Evolutionary conservation across 2,329 filamentous ascomycete genomes (phyloP), one percentile per base, ranked within the genome.

Genomic region (Venturia carpophila): DNA sequence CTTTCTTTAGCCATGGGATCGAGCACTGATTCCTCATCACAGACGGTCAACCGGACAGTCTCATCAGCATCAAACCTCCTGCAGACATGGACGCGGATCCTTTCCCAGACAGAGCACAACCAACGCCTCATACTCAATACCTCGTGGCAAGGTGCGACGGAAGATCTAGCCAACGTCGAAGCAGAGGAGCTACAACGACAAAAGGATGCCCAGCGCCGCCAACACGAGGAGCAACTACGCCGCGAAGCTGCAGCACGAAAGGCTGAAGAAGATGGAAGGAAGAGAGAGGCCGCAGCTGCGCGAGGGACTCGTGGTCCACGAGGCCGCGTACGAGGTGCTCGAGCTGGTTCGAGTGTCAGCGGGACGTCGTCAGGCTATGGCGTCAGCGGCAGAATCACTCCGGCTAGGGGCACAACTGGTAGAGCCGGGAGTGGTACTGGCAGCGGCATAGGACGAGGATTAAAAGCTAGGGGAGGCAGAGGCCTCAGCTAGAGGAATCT

Each of bases 51-150:
- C 64, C 84, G 84, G 67, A 97, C 94, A 3, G 92, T 97, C 52
- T 84, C 84, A 69, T 93, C 92, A 65, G 92, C 94, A 3, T 95
- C 92, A 17, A 90, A 89, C 1, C 84, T 99, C 17, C 86, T 99
- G 41, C 92, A 95, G 71, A 96, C 92, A 19, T 99, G 93, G 93
- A 96, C 92, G 10, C 87, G 92, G 63, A 97, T 99, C 69, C 84
- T 99, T 15, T 94, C 91, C 7, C 94, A 99, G 76, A 97, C 94
- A 5, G 94, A 99, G 77, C 94, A 99, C 77, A 97, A 96, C 73
- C 92, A 97, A 75, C 87, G 94, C 30, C 80, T 99, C 62, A 88
- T 99, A 56, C 82, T 97, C 58, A 89, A 96, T 72, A 90, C 91
- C 1, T 82, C 86, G 66, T 99, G 93, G 92, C 88, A 93, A 73